These are phyloP conservation scores for Sporothrix inflata DNA, from an alignment of 2,329 filamentous ascomycete genomes.

Conservation along the genomic window DNA sequence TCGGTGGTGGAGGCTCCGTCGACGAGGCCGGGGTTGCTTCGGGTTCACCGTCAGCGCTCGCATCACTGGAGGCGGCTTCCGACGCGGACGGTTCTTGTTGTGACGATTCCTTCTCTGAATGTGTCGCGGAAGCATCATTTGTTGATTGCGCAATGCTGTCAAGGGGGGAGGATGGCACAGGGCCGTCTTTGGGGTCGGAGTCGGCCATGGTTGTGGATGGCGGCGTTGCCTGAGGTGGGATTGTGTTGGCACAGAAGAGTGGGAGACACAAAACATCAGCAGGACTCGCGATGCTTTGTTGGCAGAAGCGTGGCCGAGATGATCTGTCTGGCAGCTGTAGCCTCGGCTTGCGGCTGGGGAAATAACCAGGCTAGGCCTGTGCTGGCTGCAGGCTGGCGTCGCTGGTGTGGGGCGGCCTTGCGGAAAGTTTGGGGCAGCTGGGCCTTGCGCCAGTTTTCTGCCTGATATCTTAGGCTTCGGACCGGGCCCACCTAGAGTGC, in stretches of 20 bases:
- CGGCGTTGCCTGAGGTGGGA: neutral
- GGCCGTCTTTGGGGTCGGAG: slow-evolving; percentile 24
- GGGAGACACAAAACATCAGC: neutral
- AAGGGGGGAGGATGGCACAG: neutral
- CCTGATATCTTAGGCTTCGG: slow-evolving; percentile 2
- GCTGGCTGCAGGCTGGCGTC: neutral
- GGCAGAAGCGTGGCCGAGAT: neutral
- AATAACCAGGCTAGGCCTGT: neutral
- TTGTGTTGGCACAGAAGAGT: neutral
- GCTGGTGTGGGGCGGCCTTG: neutral
- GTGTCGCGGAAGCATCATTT: slow-evolving; percentile 1
- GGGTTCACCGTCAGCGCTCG: neutral
- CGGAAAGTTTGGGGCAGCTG: neutral
- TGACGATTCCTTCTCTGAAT: neutral
- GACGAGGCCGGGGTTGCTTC: neutral
- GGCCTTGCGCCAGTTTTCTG: neutral
- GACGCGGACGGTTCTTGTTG: neutral
- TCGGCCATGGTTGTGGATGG: slow-evolving; percentile 24
- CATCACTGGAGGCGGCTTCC: neutral
- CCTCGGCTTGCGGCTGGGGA: slow-evolving; percentile 30
- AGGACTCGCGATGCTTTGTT: neutral
- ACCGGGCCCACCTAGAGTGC: neutral
- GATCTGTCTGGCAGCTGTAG: slow-evolving; percentile 11
- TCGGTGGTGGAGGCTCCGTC: slow-evolving; percentile 25
- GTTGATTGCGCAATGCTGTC: neutral